Base-by-base conservation (phyloP, 2,329 filamentous ascomycete species). In the Akanthomyces lecanii region DNA sequence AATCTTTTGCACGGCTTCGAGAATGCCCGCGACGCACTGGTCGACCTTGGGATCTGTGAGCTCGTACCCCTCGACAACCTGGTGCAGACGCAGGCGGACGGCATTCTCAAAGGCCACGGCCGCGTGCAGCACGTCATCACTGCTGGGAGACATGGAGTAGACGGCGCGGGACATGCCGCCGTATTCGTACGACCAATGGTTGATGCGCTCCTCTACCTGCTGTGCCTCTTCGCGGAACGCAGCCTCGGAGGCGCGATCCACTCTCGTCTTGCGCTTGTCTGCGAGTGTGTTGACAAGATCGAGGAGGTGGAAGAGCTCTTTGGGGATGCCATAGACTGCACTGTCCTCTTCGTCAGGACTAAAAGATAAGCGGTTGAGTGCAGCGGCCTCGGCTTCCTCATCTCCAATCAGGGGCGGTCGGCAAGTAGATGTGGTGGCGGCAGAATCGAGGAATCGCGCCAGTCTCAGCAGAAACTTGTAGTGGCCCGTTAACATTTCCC, bases 21-120 rank as follows among this genome's bases (percentile, higher is more conserved):
- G 63, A 38, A 79, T 79, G 2, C 64, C 68, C 1, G 68, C 63
- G 18, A 79, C 71, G 33, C 71, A 71, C 33, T 67, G 66, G 18
- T 70, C 68, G 3, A 77, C 75, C 36, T 71, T 71, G 3, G 71
- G 67, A 50, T 78, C 71, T 11, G 68, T 62, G 11, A 75, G 64
- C 28, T 74, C 71, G 64, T 79, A 79, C 1, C 77, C 77, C 52
- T 79, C 74, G 12, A 77, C 73, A 36, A 79, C 74, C 64, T 79
- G 76, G 66, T 79, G 75, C 21, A 79, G 70, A 10, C 77, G 72
- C 21, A 79, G 69, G 10, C 75, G 71, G n/a, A 78, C 71, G 10
- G 77, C 76, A 66, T 73, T 73, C 62, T 79, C 76, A 63, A 77
- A 78, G 6, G 76, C 75, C 18, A 68, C 69, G 2, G 76, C 75